Conservation (phyloP, 2,329 filamentous ascomycete genomes). For the Aspergillus costaricaensis region DNA sequence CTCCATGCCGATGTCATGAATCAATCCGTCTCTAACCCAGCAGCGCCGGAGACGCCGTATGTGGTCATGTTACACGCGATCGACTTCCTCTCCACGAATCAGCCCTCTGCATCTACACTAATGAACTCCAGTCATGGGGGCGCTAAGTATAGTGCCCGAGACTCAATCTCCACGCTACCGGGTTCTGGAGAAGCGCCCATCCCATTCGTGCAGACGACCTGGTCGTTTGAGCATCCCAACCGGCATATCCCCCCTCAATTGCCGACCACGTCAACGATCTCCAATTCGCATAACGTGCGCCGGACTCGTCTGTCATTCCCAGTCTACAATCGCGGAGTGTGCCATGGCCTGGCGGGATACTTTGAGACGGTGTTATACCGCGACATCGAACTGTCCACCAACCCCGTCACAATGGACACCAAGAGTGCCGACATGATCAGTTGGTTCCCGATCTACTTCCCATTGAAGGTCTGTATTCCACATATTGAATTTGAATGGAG, state of each 20-base stretch:
- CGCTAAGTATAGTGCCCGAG: constrained; percentile 24
- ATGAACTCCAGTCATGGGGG: constrained; percentile 19
- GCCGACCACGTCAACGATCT: constrained; percentile 52
- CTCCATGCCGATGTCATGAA: constrained; percentile 77
- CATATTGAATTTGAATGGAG: too few relatives aligned
- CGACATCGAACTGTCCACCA: constrained; percentile 84
- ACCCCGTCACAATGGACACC: constrained; percentile 84
- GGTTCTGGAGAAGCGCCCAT: constrained; percentile 31
- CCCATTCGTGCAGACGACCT: constrained; percentile 46
- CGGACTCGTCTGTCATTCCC: constrained; percentile 77
- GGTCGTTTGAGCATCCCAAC: constrained; percentile 49
- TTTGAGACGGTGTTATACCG: constrained; percentile 94
- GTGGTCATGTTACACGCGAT: constrained; percentile 90
- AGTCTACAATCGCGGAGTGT: constrained; percentile 74
- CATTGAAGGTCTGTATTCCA: constrained; percentile 65
- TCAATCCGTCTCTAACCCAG: constrained; percentile 62
- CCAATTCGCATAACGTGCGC: constrained; percentile 90
- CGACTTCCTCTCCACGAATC: constrained; percentile 77
- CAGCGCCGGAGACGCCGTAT: constrained; percentile 87
- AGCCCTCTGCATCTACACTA: constrained; percentile 40
- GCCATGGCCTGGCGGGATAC: constrained; percentile 89
- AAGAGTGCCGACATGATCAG: constrained; percentile 99
- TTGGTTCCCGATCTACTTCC: constrained; percentile 99
- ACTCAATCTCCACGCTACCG: constrained; percentile 32
- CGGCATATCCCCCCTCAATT: constrained; percentile 38